Percentiles rank a stretch among this genome's conserved stretches.
Evolutionary conservation across 495 filamentous ascomycete species (phyloP).

Genomic region (Hypoxylon rickii): DNA sequence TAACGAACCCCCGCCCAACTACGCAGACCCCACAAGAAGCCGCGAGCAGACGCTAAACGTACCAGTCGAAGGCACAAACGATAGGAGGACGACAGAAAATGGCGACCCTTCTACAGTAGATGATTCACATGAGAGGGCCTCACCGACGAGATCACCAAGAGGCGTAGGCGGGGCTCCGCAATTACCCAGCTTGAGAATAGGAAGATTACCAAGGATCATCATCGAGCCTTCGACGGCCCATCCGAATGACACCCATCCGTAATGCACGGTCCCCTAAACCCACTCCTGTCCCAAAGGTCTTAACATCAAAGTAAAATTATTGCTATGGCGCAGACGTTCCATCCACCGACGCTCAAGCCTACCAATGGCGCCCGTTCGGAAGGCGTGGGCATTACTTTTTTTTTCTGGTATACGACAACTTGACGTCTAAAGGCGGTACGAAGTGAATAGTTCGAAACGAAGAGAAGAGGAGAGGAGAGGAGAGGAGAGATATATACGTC

Average conservation of each 20-base stretch:
- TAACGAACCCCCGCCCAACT: conserved; percentile 56
- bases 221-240: conserved; percentile 55
- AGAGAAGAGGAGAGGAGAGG: conserved; percentile 2
- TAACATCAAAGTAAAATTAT: too few species aligned
- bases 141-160: conserved; percentile 30
- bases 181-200: conserved; percentile 51
- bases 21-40: conserved; percentile 43
- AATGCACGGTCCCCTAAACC: background rate
- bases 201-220: conserved; percentile 53
- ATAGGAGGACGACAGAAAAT: conserved; percentile 26
- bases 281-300: too few species aligned
- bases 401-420: too few species aligned
- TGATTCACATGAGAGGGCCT: conserved; percentile 2
- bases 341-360: too few species aligned
- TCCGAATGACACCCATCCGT: conserved; percentile 23
- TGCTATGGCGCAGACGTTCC: too few species aligned
- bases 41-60: conserved; percentile 41
- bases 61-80: conserved; percentile 36
- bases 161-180: conserved; percentile 46
- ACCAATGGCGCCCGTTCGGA: too few species aligned
- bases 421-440: too few species aligned
- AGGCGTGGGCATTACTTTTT: too few species aligned
- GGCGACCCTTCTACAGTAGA: conserved; percentile 29
- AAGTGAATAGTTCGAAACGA: too few species aligned
- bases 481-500: background rate